Percentiles rank a stretch among this genome's conserved stretches.
phyloP scores from a whole-genome alignment of 805 yeast species.

The Clavispora phyllophila region DNA sequence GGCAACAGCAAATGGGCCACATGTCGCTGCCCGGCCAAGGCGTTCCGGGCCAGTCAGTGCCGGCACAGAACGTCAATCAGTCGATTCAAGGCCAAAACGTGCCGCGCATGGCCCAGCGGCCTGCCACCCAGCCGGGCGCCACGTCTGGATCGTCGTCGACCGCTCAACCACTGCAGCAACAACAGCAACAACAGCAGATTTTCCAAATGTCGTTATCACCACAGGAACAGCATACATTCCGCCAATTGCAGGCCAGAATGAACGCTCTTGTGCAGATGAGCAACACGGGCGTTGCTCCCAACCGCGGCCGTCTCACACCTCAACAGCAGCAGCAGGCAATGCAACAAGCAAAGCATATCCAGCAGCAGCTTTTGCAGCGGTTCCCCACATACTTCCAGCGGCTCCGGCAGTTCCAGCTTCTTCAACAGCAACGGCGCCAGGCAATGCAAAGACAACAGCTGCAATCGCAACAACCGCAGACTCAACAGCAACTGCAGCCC shows the following conservation, averaged over 20 bases:
- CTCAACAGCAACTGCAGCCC: slow-evolving; percentile 8
- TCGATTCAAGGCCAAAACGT: slow-evolving; percentile 4
- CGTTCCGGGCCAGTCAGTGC: too few species aligned
- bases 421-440: slow-evolving; percentile 22
- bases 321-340: slow-evolving; percentile 42
- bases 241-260: slow-evolving; percentile 36
- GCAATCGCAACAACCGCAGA: slow-evolving; percentile 9
- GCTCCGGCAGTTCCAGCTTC: slow-evolving; percentile 31
- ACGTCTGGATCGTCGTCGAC: slow-evolving; percentile 2
- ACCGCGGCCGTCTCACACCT: slow-evolving; percentile 34
- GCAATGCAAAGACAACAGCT: slow-evolving; percentile 17
- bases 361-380: slow-evolving; percentile 32
- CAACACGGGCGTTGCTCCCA: slow-evolving; percentile 40
- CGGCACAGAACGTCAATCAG: too few species aligned
- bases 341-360: slow-evolving; percentile 36
- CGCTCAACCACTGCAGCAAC: slow-evolving; percentile 9
- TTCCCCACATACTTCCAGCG: slow-evolving; percentile 36
- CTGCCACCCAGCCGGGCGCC: slow-evolving; percentile 10
- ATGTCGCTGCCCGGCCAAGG: slow-evolving; percentile 1
- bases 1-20: slow-evolving; percentile 10
- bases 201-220: slow-evolving; percentile 37
- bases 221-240: slow-evolving; percentile 38
- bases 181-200: slow-evolving; percentile 43
- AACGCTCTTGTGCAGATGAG: slow-evolving; percentile 39
- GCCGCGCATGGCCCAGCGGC: slow-evolving; percentile 5